phyloP scores from a whole-genome alignment of 1,284 basidiomycete species.

The Ustilago hordei region DNA sequence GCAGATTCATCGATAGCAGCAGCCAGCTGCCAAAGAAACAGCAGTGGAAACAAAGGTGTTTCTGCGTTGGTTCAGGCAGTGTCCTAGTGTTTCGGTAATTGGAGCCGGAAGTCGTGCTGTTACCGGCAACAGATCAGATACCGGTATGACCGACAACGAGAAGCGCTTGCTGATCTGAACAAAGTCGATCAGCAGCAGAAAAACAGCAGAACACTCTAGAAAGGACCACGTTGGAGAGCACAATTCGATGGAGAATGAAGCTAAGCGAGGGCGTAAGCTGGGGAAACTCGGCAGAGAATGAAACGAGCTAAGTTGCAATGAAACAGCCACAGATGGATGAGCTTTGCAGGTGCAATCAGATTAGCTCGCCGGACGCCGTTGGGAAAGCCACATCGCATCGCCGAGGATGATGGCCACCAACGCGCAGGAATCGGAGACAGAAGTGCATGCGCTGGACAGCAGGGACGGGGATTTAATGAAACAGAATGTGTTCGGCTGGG shows the following conservation, averaged over 20 bases:
- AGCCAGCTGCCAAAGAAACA: neutral
- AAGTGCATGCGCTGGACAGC: slow-evolving; percentile 3
- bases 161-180: too few species aligned
- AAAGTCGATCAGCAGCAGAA: neutral
- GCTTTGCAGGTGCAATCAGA: neutral
- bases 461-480: neutral
- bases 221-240: neutral
- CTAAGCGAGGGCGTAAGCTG: neutral
- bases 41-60: neutral
- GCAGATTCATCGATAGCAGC: neutral
- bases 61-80: neutral
- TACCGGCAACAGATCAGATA: neutral
- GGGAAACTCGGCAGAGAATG: neutral
- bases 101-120: neutral
- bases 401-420: slow-evolving; percentile 6
- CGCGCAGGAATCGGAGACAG: slow-evolving; percentile 3
- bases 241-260: neutral
- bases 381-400: slow-evolving; percentile 1
- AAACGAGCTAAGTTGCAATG: neutral
- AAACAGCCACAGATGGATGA: neutral
- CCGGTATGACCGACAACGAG: neutral
- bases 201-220: neutral
- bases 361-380: neutral
- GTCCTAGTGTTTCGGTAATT: neutral
- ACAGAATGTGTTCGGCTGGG: slow-evolving; percentile 3